Conservation (phyloP, 1,284 basidiomycete species). For the Retiboletus flavoniger region DNA sequence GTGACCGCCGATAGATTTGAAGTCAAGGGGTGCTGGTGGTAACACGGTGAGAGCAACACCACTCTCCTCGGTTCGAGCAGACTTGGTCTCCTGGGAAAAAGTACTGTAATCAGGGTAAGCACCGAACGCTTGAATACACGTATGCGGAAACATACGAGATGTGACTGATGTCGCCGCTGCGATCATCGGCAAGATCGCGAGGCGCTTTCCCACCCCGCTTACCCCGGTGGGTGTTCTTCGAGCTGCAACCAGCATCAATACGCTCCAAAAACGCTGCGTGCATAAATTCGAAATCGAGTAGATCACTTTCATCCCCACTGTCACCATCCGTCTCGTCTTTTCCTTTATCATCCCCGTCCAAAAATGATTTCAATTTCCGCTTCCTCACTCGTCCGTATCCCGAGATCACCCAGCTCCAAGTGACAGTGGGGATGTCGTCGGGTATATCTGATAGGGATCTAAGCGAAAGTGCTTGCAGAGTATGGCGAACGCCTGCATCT, state of each 20-base stretch:
- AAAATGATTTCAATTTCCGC: not conserved
- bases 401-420: slow-evolving; percentile 57
- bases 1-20: slow-evolving; percentile 13
- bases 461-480: slow-evolving; percentile 43
- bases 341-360: not conserved
- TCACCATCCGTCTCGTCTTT: slow-evolving; percentile 1
- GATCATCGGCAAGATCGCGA: slow-evolving; percentile 7
- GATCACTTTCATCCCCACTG: slow-evolving; percentile 4
- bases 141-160: slow-evolving; percentile 38
- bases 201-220: slow-evolving; percentile 2
- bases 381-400: slow-evolving; percentile 15
- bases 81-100: slow-evolving; percentile 33
- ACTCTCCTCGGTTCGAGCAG: not conserved
- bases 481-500: slow-evolving; percentile 38
- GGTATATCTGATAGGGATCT: slow-evolving; percentile 56
- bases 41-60: slow-evolving; percentile 19
- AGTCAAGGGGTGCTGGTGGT: slow-evolving; percentile 29
- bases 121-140: not conserved
- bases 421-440: slow-evolving; percentile 57
- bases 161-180: slow-evolving; percentile 35
- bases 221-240: slow-evolving; percentile 12
- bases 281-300: slow-evolving; percentile 41
- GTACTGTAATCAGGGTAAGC: slow-evolving; percentile 27
- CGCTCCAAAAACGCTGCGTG: slow-evolving; percentile 49
- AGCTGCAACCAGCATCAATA: slow-evolving; percentile 42